Conservation (phyloP, 805 yeast species). For the Candida saitoana region DNA sequence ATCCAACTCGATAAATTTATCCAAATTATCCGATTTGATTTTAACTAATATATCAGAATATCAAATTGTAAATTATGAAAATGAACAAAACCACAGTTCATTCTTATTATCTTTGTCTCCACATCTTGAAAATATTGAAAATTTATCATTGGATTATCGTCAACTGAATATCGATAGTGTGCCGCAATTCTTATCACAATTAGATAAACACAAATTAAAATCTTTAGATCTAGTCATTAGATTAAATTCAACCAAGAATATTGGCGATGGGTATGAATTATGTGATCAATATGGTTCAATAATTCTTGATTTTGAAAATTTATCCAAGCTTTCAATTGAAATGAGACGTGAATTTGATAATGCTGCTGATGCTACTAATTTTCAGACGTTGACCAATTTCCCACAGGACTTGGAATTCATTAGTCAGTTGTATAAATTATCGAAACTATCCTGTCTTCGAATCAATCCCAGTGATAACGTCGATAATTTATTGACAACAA, state of each 20-base stretch:
- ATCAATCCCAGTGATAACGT: constrained; percentile 28
- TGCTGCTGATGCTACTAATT: constrained; percentile 3
- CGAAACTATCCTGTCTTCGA: constrained; percentile 33
- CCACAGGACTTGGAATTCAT: constrained; percentile 8
- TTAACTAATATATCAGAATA: constrained; percentile 36
- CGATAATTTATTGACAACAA: constrained; percentile 18
- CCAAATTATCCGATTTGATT: constrained; percentile 22
- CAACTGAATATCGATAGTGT: constrained; percentile 41
- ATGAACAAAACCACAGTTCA: constrained; percentile 7
- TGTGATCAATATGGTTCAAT: constrained; percentile 13
- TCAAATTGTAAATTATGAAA: constrained; percentile 12
- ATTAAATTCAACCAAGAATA: constrained; percentile 29
- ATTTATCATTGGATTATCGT: constrained; percentile 36
- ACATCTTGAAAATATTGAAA: constrained; percentile 19
- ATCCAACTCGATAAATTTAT: constrained; percentile 15
- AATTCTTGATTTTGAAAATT: constrained; percentile 12
- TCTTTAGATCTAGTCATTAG: constrained; percentile 39
- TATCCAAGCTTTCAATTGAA: constrained; percentile 37
- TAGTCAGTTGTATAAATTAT: constrained; percentile 11
- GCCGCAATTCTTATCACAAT: constrained; percentile 25
- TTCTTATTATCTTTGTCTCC: constrained; percentile 24
- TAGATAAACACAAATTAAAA: constrained; percentile 18
- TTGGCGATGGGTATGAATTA: constrained; percentile 9
- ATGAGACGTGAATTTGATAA: constrained; percentile 29
- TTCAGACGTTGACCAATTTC: constrained; percentile 2